Percentiles rank a stretch among this genome's conserved stretches.
Conservation (phyloP, 1,139 yeast species). For the Hyphopichia fennica region DNA sequence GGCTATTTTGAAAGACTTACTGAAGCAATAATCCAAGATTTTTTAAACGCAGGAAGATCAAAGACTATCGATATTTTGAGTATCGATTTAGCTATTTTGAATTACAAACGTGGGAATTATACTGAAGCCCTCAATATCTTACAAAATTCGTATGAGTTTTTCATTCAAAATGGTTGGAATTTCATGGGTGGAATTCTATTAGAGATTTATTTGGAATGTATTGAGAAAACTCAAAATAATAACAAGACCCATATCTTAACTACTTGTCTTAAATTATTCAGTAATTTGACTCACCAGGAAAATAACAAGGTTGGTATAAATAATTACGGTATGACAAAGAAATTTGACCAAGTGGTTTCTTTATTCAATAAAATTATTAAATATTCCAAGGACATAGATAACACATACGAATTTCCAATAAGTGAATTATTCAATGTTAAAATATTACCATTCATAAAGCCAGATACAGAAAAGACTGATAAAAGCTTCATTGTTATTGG, state of each 20-base stretch:
- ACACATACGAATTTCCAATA: slow-evolving; percentile 25
- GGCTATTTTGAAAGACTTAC: slow-evolving; percentile 38
- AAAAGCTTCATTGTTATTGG: slow-evolving; percentile 24
- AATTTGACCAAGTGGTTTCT: slow-evolving; percentile 17
- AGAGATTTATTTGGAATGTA: slow-evolving; percentile 67
- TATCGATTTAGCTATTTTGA: slow-evolving; percentile 76
- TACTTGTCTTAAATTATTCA: slow-evolving; percentile 35
- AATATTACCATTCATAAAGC: slow-evolving; percentile 25
- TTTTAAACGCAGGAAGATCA: slow-evolving; percentile 48
- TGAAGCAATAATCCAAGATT: slow-evolving; percentile 43
- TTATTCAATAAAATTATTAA: slow-evolving; percentile 22
- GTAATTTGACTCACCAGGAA: slow-evolving; percentile 24
- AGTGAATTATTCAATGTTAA: slow-evolving; percentile 28
- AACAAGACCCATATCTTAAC: slow-evolving; percentile 23
- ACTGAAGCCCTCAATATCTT: slow-evolving; percentile 62
- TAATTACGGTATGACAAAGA: slow-evolving; percentile 25
- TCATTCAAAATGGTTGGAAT: slow-evolving; percentile 72
- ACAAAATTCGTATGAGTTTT: slow-evolving; percentile 67
- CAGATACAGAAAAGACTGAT: slow-evolving; percentile 18
- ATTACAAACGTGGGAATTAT: slow-evolving; percentile 59
- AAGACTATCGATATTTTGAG: slow-evolving; percentile 73
- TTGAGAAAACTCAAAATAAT: slow-evolving; percentile 36
- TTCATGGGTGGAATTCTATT: slow-evolving; percentile 64
- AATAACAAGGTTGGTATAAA: slow-evolving; percentile 26
- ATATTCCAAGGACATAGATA: slow-evolving; percentile 17